Evolutionary conservation across 208 protist genomes (phyloP).

Genomic region (Leishmania lainsoni): DNA sequence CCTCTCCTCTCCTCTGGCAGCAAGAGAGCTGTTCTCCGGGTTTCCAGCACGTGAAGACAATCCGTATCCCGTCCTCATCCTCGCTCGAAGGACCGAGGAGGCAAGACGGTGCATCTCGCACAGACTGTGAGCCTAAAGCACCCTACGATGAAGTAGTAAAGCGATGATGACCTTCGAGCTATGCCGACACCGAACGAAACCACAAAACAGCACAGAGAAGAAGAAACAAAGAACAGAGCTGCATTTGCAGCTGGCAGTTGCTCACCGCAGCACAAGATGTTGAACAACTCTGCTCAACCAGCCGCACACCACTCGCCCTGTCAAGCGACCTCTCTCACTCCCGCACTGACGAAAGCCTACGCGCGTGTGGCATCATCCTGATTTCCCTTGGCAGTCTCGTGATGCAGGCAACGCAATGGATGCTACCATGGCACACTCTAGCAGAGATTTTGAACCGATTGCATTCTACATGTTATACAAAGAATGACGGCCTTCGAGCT

Average conservation of each 20-base stretch:
- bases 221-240: background rate
- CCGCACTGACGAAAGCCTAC: background rate
- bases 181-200: conserved; percentile 10
- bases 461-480: conserved; percentile 5
- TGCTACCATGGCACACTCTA: conserved; percentile 2
- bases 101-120: conserved; percentile 19
- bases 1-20: background rate
- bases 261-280: background rate
- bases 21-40: background rate
- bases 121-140: conserved; percentile 32
- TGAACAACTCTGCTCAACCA: background rate
- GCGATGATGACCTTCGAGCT: conserved; percentile 35
- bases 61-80: background rate
- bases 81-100: background rate
- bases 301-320: background rate
- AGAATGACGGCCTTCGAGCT: conserved; percentile 34
- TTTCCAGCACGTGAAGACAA: background rate
- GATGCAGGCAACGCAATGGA: background rate
- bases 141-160: conserved; percentile 5
- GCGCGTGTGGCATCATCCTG: background rate
- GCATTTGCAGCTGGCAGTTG: background rate
- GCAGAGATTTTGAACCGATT: conserved; percentile 30
- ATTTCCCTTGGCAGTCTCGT: background rate
- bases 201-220: background rate
- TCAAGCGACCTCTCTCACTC: background rate